Conservation (phyloP, 371 early-diverging fungal genomes). For the Saksenaea oblongispora region DNA sequence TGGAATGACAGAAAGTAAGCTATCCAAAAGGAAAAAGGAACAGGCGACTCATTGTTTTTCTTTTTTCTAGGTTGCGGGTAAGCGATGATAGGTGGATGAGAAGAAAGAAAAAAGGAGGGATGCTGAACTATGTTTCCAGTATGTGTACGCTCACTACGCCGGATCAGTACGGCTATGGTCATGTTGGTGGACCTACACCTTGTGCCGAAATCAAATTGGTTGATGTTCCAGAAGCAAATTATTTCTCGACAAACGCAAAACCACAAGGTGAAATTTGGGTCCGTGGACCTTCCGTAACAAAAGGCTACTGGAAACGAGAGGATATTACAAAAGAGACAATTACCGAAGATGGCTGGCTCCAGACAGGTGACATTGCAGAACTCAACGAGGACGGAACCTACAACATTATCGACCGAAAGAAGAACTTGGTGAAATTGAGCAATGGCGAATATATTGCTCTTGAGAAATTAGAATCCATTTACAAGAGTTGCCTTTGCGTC, state of each 20-base stretch:
- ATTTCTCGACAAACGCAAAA: slow-evolving; percentile 65
- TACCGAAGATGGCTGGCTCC: slow-evolving; percentile 80
- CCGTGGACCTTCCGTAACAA: slow-evolving; percentile 72
- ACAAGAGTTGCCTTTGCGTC: slow-evolving; percentile 72
- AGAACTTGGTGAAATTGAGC: slow-evolving; percentile 72
- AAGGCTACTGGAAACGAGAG: slow-evolving; percentile 67
- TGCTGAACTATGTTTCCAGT: too few species aligned
- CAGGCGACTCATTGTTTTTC: background rate
- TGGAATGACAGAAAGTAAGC: slow-evolving; percentile 50
- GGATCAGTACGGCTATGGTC: slow-evolving; percentile 51
- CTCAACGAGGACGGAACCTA: slow-evolving; percentile 63
- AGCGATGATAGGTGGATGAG: background rate
- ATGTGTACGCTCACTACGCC: slow-evolving; percentile 60
- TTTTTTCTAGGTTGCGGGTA: background rate
- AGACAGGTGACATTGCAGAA: slow-evolving; percentile 90
- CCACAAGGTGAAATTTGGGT: slow-evolving; percentile 86
- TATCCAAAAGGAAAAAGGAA: background rate
- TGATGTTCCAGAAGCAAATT: slow-evolving; percentile 77
- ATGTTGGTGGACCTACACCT: slow-evolving; percentile 80
- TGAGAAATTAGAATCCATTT: slow-evolving; percentile 93
- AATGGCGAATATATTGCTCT: slow-evolving; percentile 97
- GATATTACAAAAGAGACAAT: slow-evolving; percentile 69
- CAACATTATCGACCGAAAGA: slow-evolving; percentile 73
- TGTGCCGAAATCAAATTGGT: slow-evolving; percentile 84
- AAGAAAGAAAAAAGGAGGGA: too few species aligned